Conservation (phyloP, 2,329 filamentous ascomycete species). For the Penicillium nordicum region DNA sequence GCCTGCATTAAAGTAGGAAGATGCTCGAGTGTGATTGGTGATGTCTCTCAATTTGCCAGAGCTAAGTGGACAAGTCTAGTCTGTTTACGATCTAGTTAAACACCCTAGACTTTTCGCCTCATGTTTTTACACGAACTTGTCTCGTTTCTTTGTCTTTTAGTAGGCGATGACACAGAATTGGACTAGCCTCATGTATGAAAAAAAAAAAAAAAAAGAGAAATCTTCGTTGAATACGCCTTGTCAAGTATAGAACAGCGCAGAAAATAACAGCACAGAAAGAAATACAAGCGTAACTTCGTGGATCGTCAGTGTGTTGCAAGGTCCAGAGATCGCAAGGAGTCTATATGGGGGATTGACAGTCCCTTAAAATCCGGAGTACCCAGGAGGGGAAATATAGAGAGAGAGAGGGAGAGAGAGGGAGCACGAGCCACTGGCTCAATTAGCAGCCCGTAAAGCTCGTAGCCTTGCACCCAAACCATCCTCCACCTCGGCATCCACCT, state of each 20-base stretch:
- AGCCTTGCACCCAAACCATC: conserved; percentile 42
- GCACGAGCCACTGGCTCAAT: conserved; percentile 14
- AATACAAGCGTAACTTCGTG: conserved; percentile 10
- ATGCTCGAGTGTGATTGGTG: conserved; percentile 2
- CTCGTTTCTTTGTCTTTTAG: neutral
- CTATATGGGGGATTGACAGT: neutral
- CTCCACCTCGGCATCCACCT: conserved; percentile 37
- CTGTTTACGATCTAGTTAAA: neutral
- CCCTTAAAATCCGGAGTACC: neutral
- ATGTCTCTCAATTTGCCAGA: conserved; percentile 1
- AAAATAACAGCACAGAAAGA: neutral
- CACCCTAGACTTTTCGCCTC: conserved; percentile 4
- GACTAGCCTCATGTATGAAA: neutral
- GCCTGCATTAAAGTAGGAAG: conserved; percentile 4
- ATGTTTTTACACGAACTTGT: neutral
- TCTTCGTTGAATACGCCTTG: neutral
- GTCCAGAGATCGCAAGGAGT: neutral
- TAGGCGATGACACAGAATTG: neutral
- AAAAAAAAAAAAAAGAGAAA: neutral
- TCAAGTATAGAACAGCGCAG: neutral
- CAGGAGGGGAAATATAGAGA: neutral
- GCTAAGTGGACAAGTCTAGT: neutral
- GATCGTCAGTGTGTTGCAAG: conserved; percentile 1
- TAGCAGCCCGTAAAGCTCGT: conserved; percentile 40
- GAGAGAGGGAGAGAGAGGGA: neutral